A percentile compares a stretch with the other conserved stretches of the same genome.
These are phyloP conservation scores for Knoxdaviesia proteae DNA, from an alignment of 2,329 filamentous ascomycete species.

Conservation along the genomic window DNA sequence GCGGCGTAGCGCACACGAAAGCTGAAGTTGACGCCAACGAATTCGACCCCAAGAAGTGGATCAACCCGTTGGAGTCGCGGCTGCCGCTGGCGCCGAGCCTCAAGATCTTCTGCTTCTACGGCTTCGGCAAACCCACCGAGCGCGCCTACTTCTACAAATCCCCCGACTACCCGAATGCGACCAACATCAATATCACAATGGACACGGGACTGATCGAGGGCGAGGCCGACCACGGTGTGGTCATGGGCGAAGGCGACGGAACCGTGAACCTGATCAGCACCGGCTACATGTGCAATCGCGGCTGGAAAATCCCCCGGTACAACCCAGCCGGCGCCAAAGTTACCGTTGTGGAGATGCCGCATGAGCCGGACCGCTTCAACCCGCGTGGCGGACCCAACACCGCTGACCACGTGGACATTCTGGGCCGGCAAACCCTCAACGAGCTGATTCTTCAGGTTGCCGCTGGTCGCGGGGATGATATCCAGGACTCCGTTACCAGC, in stretches of 20 bases:
- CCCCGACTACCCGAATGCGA: slow-evolving; percentile 41
- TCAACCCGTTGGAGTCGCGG: slow-evolving; percentile 80
- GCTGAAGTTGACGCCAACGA: slow-evolving; percentile 69
- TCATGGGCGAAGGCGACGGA: slow-evolving; percentile 88
- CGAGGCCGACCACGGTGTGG: slow-evolving; percentile 65
- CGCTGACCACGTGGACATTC: slow-evolving; percentile 90
- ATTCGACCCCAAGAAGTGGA: slow-evolving; percentile 62
- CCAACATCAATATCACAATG: slow-evolving; percentile 53
- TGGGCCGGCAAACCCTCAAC: slow-evolving; percentile 74
- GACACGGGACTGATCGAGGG: slow-evolving; percentile 41
- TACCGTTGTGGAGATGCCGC: slow-evolving; percentile 84
- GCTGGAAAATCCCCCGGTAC: slow-evolving; percentile 84
- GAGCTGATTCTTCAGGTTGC: slow-evolving; percentile 76
- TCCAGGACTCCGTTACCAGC: slow-evolving; percentile 58
- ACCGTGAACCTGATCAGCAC: slow-evolving; percentile 83
- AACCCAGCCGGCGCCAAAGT: slow-evolving; percentile 71
- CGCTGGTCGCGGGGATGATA: slow-evolving; percentile 61
- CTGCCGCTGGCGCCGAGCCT: slow-evolving; percentile 71
- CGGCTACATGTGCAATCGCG: slow-evolving; percentile 93
- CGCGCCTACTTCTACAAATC: slow-evolving; percentile 74
- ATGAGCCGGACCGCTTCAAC: slow-evolving; percentile 83
- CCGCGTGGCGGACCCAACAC: slow-evolving; percentile 51
- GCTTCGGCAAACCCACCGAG: slow-evolving; percentile 82
- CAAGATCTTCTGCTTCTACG: slow-evolving; percentile 97
- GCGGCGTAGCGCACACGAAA: slow-evolving; percentile 63